phyloP scores from a whole-genome alignment of 208 protist genomes.

The Trypanosoma congolense region DNA sequence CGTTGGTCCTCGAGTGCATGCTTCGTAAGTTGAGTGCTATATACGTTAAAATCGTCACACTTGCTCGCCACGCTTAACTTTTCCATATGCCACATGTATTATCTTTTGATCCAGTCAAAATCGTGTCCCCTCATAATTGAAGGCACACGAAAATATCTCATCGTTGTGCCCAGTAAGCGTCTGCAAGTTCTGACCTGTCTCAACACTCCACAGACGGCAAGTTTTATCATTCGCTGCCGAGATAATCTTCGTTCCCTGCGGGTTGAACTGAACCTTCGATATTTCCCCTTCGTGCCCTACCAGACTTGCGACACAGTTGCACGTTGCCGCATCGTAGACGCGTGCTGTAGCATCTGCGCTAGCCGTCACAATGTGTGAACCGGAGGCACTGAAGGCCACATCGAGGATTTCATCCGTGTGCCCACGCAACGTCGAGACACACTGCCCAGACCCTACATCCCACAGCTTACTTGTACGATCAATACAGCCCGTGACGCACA shows the following conservation, averaged over 20 bases:
- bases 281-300: conserved; percentile 93
- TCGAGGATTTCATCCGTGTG: conserved; percentile 94
- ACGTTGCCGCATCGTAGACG: conserved; percentile 90
- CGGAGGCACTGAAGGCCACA: conserved; percentile 87
- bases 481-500: conserved; percentile 91
- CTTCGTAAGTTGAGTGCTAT: no score
- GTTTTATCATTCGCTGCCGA: conserved; percentile 92
- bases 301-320: conserved; percentile 80
- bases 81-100: conserved; percentile 96
- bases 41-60: no score
- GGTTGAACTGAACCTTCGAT: conserved; percentile 94
- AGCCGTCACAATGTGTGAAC: conserved; percentile 87
- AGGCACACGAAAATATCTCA: conserved; percentile 95
- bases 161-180: conserved; percentile 93
- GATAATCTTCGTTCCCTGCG: conserved; percentile 92
- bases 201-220: conserved; percentile 90
- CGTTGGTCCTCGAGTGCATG: no score
- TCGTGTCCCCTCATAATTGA: conserved; percentile 96
- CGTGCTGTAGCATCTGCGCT: conserved; percentile 92
- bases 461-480: conserved; percentile 95
- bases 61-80: conserved; percentile 53
- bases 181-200: conserved; percentile 84
- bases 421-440: conserved; percentile 83
- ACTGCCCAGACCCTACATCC: conserved; percentile 88
- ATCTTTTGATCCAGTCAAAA: conserved; percentile 95